Percentiles rank a stretch among this genome's conserved stretches.
These are phyloP conservation scores for Breviolum minutum DNA, from an alignment of 73 alveolate genomes.

Conservation along the genomic window DNA sequence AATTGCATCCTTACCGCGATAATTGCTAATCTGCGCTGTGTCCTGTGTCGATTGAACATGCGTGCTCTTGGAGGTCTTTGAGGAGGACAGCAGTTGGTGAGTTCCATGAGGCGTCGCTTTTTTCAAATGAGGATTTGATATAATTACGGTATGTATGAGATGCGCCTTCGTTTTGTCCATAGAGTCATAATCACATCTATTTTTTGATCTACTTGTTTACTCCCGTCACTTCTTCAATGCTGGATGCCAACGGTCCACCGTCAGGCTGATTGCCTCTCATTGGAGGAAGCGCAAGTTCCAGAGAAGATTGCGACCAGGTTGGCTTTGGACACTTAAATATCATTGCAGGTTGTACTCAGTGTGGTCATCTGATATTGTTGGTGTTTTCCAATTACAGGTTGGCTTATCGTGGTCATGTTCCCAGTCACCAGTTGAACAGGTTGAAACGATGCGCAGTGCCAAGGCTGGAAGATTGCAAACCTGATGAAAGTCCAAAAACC, in stretches of 20 bases:
- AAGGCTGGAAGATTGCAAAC: background rate
- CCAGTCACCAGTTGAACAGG: background rate
- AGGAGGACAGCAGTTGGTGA: conserved; percentile 11
- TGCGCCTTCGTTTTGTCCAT: too few relatives aligned
- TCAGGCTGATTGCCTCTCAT: conserved; percentile 56
- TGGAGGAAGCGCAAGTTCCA: conserved; percentile 62
- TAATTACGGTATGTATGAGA: too few relatives aligned
- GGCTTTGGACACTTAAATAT: background rate
- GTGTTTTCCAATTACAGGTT: background rate
- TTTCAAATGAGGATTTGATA: background rate
- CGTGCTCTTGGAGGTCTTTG: background rate
- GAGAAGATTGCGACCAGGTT: conserved; percentile 76
- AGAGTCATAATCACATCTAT: too few relatives aligned
- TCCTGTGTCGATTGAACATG: too few relatives aligned
- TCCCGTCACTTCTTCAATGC: too few relatives aligned
- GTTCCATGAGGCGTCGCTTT: background rate
- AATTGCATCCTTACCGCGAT: too few relatives aligned
- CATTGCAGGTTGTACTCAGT: too few relatives aligned
- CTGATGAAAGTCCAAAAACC: too few relatives aligned
- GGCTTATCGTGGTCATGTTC: background rate
- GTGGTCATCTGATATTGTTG: background rate
- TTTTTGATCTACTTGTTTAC: too few relatives aligned
- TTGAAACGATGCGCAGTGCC: background rate
- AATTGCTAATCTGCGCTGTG: too few relatives aligned
- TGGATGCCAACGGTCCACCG: too few relatives aligned